Base-by-base conservation (phyloP, 805 yeast genomes). In the Yarrowia sp. region DNA sequence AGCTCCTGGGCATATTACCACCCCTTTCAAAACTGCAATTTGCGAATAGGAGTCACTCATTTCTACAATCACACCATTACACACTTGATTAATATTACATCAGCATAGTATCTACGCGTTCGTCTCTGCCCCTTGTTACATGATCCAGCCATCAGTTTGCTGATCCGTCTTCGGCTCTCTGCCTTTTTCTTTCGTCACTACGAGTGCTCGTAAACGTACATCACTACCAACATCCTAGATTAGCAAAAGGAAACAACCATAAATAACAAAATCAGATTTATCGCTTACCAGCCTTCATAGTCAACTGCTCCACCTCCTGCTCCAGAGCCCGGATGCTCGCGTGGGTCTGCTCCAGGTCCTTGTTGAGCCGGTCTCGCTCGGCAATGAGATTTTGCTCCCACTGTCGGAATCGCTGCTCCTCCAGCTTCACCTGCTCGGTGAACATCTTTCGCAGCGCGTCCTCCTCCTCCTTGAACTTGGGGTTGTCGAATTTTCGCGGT, bases 301-400 rank as follows among this genome's bases (percentile, higher is more conserved):
- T 67, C 71, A 73, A 55, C 43, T 58, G 70, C 65, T 76, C 79
- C 42, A 74, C 72, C 68, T 77, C 79, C 69, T 75, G 74, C 71
- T 80, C 81, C 61, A 80, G 75, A 68, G 72, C 73, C 64, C 80
- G 75, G 72, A 79, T 77, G 42, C 74, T 70, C 5, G 78, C 73
- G 69, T 92, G 97, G 80, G 93, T 86, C 74, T 90, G 92, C 75
- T 94, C 97, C 75, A 95, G 85, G 79, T 95, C 99, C 79, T 89
- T 90, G 81, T 95, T 95, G 77, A 95, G 85, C 79, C 97, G 87
- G 80, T 92, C 91, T 82, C 97, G 90, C 82, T 95, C 98, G 74
- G 91, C 92, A 73, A 92, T 95, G 74, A 95, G 91, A 77, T 95
- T 94, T 74, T 92, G 91, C 82, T 93, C 98, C 99, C 99, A 95